phyloP scores from a whole-genome alignment of 202 grass and related monocot species.

The Panicum hallii region DNA sequence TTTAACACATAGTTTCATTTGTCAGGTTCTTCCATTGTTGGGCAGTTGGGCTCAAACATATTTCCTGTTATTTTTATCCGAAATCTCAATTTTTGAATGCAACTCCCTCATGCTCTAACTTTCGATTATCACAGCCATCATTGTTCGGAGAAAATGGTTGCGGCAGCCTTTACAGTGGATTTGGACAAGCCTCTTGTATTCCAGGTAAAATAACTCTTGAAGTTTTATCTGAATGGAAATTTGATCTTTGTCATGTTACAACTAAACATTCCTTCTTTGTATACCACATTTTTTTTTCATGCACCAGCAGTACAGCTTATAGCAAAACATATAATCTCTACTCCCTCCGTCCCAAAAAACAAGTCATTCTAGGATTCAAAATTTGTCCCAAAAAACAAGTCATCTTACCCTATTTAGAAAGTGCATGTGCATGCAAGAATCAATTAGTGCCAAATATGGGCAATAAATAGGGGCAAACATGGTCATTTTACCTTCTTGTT shows the following conservation, averaged over 20 bases:
- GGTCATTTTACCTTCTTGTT: too few relatives aligned
- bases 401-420: too few relatives aligned
- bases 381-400: too few relatives aligned
- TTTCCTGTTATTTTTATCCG: slow-evolving; percentile 2
- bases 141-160: slow-evolving; percentile 65
- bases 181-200: slow-evolving; percentile 95
- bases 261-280: too few relatives aligned
- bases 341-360: too few relatives aligned
- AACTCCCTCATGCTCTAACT: background rate
- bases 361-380: too few relatives aligned
- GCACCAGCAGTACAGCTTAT: background rate
- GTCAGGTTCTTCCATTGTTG: background rate
- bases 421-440: too few relatives aligned
- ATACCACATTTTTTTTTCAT: background rate
- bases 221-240: background rate
- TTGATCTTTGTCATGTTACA: background rate
- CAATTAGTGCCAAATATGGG: too few relatives aligned
- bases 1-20: background rate
- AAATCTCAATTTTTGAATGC: background rate
- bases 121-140: slow-evolving; percentile 44
- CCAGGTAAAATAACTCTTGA: slow-evolving; percentile 61
- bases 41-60: background rate
- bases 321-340: background rate
- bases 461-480: too few relatives aligned
- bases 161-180: slow-evolving; percentile 74